Base-by-base conservation (phyloP, 306 rosid species). In the Cicer bijugum region DNA sequence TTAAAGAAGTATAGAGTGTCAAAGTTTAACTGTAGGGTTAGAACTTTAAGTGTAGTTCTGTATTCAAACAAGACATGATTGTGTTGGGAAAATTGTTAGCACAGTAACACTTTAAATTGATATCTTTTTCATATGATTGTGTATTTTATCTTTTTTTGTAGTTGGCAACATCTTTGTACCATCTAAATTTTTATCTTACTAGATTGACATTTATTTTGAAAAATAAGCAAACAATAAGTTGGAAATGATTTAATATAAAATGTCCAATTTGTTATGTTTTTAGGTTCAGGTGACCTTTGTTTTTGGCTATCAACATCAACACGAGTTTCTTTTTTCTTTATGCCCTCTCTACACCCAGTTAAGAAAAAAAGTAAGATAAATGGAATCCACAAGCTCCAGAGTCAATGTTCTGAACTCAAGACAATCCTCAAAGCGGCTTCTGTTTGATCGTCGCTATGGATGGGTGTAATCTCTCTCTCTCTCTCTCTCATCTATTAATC, bases 401-500 rank as follows among this genome's bases (percentile, higher is more conserved):
- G 12, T 48, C 51, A 82, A 81, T 69, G 75, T 44, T 23, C 46
- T 78, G 55, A 72, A 70, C 66, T 42, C 83, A 8, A 63, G 67
- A 56, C 82, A 42, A 57, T 77, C 79, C 65, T 81, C 94, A 11
- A 92, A 83, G 71, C 88, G 84, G 46, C 96, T 93, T 78, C 74
- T 91, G 16, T 91, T 91, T 81, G 97, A 93, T 71, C 93, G 96
- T 14, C 97, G 97, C 83, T 93, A 91, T 81, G 98, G 98, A 76
- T 93, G 94, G 98, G 92, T 91, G 98, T 89, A 82, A 81, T 16
- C 17, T 16, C 17, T 16, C 17, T 16, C 17, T 16, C 17, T 79
- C 69, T 73, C 67, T 73, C 53, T 53, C 35, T 2, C 33, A 12
- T 53, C 6, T 75, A 12, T 61, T 19, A 52, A 40, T 61, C 67